Conservation (phyloP, 495 filamentous ascomycete species). For the Lasiosphaeriaceae sp. region DNA sequence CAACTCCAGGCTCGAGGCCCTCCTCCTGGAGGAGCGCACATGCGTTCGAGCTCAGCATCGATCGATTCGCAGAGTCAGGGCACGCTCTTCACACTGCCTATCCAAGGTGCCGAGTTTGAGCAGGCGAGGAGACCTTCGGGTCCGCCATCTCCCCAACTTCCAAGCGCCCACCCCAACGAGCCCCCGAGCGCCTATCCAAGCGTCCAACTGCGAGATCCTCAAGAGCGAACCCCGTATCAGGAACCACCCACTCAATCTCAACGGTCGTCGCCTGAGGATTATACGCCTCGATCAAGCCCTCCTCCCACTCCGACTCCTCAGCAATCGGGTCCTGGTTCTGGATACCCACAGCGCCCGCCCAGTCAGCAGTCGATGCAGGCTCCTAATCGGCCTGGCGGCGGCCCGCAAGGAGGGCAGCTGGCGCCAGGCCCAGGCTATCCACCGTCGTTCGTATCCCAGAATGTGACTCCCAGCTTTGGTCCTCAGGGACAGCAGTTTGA, state of each 20-base stretch:
- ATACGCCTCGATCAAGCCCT: constrained; percentile 3
- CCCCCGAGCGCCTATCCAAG: background rate
- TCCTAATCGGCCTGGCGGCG: background rate
- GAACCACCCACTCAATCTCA: background rate
- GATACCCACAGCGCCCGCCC: background rate
- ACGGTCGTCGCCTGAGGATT: background rate
- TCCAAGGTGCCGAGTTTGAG: background rate
- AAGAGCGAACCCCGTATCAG: background rate
- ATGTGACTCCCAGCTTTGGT: no score
- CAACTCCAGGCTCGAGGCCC: background rate
- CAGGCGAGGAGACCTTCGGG: background rate
- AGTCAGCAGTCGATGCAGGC: constrained; percentile 3
- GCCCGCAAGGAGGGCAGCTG: constrained; percentile 1
- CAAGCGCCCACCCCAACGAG: background rate
- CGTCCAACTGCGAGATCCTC: background rate
- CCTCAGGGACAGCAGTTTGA: constrained; percentile 8
- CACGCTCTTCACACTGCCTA: background rate
- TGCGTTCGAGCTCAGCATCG: constrained; percentile 3
- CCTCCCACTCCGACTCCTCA: constrained; percentile 1
- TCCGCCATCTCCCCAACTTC: constrained; percentile 1
- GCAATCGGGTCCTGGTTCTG: background rate
- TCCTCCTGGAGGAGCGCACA: background rate
- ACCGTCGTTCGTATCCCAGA: background rate
- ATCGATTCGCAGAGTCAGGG: constrained; percentile 1
- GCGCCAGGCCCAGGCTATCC: background rate